Base-by-base conservation (phyloP, 331 rosid genomes). In the Arachis monticola region DNA sequence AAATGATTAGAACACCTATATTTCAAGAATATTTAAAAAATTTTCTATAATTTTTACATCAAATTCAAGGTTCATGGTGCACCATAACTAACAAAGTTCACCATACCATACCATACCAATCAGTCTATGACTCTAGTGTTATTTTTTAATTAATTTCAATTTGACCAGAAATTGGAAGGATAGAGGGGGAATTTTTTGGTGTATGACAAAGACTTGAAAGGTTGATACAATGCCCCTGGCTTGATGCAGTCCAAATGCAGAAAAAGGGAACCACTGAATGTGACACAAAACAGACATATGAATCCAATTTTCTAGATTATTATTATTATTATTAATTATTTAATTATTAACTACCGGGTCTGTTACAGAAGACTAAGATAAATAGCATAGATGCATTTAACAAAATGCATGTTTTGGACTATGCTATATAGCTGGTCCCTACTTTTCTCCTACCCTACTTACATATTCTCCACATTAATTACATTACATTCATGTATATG, bases 201-300 rank as follows among this genome's bases (percentile, higher is more conserved):
- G 45, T 9, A 53, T 62, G 86, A 78, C 30, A 9, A 80, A 40
- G 75, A 78, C 72, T 5, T n/a, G 40, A 48, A 11, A 14, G 22
- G 35, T 61, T 61, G 76, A 81, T 72, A 71, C 79, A 81, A 81
- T 72, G 76, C 31, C 67, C 76, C 73, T 60, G 44, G 47, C 70
- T 57, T 65, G 58, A 50, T 76, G 56, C 46, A 32, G 60, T 67
- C 62, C 10, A 7, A 2, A 2, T 44, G 11, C 59, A 73, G 0
- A 35, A 35, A 35, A 61, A 65, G 64, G 81, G 83, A 42, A 72
- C 86, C 67, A 70, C 11, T 14, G 86, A 79, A 10, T 58, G 60
- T 42, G 86, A 83, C 86, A 78, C 72, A 74, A 83, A 78, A 78
- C 78, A 31, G 67, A 72, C 73, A n/a, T 64, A 83, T 83, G 74